phyloP scores from a whole-genome alignment of 768 basidiomycete species.

The Tylopilus felleus region DNA sequence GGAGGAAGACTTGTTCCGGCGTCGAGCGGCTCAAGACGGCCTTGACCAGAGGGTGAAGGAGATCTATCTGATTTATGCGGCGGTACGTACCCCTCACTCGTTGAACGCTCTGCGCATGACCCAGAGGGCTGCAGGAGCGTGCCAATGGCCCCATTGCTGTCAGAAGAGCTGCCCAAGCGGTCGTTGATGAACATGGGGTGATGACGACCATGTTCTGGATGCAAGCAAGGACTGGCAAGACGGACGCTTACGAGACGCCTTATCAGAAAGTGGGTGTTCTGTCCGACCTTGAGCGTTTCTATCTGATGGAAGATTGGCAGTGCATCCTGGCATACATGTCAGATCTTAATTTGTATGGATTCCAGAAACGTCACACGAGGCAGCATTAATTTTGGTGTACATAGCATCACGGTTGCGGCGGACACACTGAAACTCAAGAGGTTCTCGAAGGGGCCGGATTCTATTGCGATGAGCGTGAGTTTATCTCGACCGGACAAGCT shows the following conservation, averaged over 20 bases:
- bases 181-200: slow-evolving; percentile 43
- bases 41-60: slow-evolving; percentile 35
- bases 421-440: slow-evolving; percentile 54
- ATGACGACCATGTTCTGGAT: slow-evolving; percentile 73
- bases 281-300: neutral
- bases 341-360: slow-evolving; percentile 69
- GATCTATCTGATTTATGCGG: slow-evolving; percentile 26
- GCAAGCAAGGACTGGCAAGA: slow-evolving; percentile 54
- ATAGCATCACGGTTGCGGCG: slow-evolving; percentile 55
- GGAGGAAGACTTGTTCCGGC: slow-evolving; percentile 44
- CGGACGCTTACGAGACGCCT: slow-evolving; percentile 61
- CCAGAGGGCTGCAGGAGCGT: slow-evolving; percentile 52
- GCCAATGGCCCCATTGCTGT: slow-evolving; percentile 65
- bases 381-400: slow-evolving; percentile 4
- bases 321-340: slow-evolving; percentile 80
- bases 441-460: slow-evolving; percentile 46
- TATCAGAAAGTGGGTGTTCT: slow-evolving; percentile 67
- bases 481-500: neutral
- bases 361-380: neutral
- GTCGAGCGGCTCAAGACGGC: slow-evolving; percentile 27
- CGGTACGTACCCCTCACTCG: slow-evolving; percentile 13
- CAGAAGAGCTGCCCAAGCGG: slow-evolving; percentile 48
- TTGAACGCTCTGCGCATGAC: slow-evolving; percentile 23
- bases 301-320: slow-evolving; percentile 34
- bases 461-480: slow-evolving; percentile 61